Evolutionary conservation across 2,329 filamentous ascomycete genomes (phyloP).

Genomic region (Phyllosticta paracitricarpa): DNA sequence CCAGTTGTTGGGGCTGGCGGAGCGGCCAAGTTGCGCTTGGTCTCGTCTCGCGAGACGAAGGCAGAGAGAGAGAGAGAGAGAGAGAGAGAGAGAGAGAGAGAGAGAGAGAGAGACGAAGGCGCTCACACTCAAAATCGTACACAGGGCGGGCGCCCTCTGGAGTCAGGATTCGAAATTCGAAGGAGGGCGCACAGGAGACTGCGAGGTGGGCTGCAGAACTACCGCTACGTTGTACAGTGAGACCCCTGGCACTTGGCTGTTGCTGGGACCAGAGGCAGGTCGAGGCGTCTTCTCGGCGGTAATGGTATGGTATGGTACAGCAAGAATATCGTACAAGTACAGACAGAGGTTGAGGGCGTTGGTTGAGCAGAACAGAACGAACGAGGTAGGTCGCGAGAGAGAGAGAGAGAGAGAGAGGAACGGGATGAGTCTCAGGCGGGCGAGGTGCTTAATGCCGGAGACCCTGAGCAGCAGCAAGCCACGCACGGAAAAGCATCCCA

Average conservation of each 20-base stretch:
- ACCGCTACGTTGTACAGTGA: constrained; percentile 10
- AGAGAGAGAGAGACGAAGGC: neutral
- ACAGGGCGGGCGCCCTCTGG: constrained; percentile 4
- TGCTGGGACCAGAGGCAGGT: constrained; percentile 5
- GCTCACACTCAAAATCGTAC: constrained; percentile 8
- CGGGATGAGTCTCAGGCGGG: constrained; percentile 3
- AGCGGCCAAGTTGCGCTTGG: neutral
- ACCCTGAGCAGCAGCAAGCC: neutral
- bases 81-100: neutral
- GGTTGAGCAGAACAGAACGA: no score
- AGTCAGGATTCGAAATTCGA: neutral
- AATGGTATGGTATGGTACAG: no score
- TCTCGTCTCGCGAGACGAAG: neutral
- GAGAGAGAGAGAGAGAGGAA: neutral
- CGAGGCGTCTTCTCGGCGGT: neutral
- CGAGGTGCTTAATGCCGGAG: constrained; percentile 1
- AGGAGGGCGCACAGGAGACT: constrained; percentile 4
- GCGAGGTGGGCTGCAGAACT: constrained; percentile 3
- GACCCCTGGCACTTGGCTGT: constrained; percentile 4
- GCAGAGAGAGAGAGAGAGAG: neutral
- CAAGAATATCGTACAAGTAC: no score
- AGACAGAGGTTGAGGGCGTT: no score
- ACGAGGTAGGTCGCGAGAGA: neutral
- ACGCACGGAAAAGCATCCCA: neutral
- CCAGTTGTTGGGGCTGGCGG: neutral